Evolutionary conservation across 768 basidiomycete species (phyloP).

Genomic region (Leccinum longicurvipes): DNA sequence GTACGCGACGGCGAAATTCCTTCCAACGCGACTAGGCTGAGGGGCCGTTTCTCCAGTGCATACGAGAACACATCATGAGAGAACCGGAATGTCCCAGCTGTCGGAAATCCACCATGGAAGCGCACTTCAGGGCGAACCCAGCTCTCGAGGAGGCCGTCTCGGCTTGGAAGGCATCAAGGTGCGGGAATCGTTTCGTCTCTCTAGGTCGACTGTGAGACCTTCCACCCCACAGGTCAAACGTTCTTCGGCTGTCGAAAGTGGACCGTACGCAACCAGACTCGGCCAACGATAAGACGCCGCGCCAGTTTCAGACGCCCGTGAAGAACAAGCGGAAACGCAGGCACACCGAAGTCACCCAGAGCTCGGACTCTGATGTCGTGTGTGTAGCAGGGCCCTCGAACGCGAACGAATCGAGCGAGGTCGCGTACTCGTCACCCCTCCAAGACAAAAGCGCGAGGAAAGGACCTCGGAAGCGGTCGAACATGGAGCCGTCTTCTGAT

Average conservation of each 20-base stretch:
- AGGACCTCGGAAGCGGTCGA: constrained; percentile 6
- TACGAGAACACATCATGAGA: constrained; percentile 52
- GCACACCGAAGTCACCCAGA: constrained; percentile 15
- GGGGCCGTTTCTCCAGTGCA: constrained; percentile 49
- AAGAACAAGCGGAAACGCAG: constrained; percentile 37
- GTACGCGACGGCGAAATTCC: constrained; percentile 39
- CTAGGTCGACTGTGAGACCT: background rate
- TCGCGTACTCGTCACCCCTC: constrained; percentile 20
- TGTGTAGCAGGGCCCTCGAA: constrained; percentile 32
- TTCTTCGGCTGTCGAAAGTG: constrained; percentile 39
- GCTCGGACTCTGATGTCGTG: constrained; percentile 29
- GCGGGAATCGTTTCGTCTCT: constrained; percentile 9
- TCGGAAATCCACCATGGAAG: constrained; percentile 55
- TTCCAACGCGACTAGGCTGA: constrained; percentile 5
- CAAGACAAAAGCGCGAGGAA: constrained; percentile 22
- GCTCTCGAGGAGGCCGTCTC: constrained; percentile 64
- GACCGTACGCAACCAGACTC: background rate
- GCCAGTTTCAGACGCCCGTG: constrained; percentile 11
- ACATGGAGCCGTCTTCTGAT: constrained; percentile 30
- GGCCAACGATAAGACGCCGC: constrained; percentile 15
- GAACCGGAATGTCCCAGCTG: constrained; percentile 76
- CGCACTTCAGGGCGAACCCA: constrained; percentile 63
- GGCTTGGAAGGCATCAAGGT: constrained; percentile 77
- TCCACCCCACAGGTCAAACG: constrained; percentile 36
- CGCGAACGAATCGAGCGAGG: constrained; percentile 21